Percentiles rank a stretch among this genome's conserved stretches.
Evolutionary conservation across 2,329 filamentous ascomycete genomes (phyloP).

Genomic region (Rosellinia necatrix): DNA sequence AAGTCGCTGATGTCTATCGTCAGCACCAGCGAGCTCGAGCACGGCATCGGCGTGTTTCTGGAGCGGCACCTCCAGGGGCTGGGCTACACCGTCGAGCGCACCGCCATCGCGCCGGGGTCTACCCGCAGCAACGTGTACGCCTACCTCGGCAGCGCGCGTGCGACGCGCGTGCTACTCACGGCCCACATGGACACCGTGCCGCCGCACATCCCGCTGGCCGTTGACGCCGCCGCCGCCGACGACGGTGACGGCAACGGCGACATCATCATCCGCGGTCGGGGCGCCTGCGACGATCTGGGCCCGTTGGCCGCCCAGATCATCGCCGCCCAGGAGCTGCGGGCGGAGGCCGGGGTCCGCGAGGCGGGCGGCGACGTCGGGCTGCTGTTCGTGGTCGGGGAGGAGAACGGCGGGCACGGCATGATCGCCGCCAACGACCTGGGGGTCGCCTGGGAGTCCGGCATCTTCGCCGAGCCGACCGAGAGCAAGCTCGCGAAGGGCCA

Average conservation of each 20-base stretch:
- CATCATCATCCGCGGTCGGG: constrained; percentile 54
- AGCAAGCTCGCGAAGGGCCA: constrained; percentile 57
- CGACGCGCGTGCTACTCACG: constrained; percentile 42
- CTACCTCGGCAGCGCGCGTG: constrained; percentile 40
- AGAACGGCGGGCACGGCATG: constrained; percentile 59
- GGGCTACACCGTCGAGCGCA: constrained; percentile 44
- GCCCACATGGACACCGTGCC: constrained; percentile 49
- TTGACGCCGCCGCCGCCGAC: constrained; percentile 45
- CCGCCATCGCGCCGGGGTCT: constrained; percentile 41
- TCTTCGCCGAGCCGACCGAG: constrained; percentile 61
- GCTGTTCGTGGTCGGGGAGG: constrained; percentile 53
- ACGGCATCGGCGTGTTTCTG: constrained; percentile 41
- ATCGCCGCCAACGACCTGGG: constrained; percentile 50
- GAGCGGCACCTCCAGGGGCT: constrained; percentile 38
- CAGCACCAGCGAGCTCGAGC: constrained; percentile 45
- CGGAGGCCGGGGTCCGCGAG: constrained; percentile 28
- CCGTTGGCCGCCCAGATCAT: constrained; percentile 54
- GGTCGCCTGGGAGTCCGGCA: constrained; percentile 50
- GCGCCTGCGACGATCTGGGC: constrained; percentile 43
- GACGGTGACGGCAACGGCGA: constrained; percentile 51
- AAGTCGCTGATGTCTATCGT: constrained; percentile 43
- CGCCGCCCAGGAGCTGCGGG: constrained; percentile 45
- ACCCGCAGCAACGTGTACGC: constrained; percentile 46
- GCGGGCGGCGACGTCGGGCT: constrained; percentile 38
- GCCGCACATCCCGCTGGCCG: constrained; percentile 56